Evolutionary conservation across 768 basidiomycete species (phyloP), one percentile per base, ranked within the genome.

Genomic region (Amanita phalloides): DNA sequence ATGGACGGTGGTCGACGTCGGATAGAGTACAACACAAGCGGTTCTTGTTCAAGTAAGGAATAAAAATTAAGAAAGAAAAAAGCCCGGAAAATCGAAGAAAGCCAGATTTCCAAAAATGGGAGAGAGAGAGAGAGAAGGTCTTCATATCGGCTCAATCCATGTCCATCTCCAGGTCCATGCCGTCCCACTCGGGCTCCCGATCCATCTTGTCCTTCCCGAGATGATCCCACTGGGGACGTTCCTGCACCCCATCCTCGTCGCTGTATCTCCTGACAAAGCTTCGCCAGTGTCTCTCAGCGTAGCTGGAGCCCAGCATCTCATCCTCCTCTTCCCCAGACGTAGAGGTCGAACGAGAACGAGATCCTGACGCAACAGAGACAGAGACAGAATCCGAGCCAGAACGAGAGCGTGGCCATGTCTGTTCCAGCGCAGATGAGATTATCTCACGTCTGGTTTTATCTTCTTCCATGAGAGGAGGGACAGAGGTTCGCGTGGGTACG

Each of bases 151-250:
- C 17, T 49, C 61, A 75, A 66, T 78, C 76, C 77, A 84, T 78
- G 59, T 82, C 81, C 81, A 84, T 82, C 51, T 84, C 86, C 80
- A 87, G 84, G 54, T 81, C 79, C 72, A 78, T 74, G 4, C 77
- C 79, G 46, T 80, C 78, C 80, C 79, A 81, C 53, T 60, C 58
- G 21, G 64, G 58, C 44, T 58, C 23, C n/a, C 43, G 36, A 9
- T 33, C 20, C 21, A 30, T 43, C n/a, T 45, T 73, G 75, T 42
- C 61, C 62, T 65, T 71, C 71, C 72, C 58, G 23, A 54, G 53
- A n/a, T 52, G 13, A 13, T 62, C 56, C 53, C 64, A 62, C 52
- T 65, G 54, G 44, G 62, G 58, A 41, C 59, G 59, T 43, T 62
- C 60, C 25, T 59, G 58, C 48, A 61, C 59, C 21, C 61, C 68